Percentiles rank a stretch among this genome's conserved stretches.
These are phyloP conservation scores for Austropuccinia psidii DNA, from an alignment of 1,284 basidiomycete genomes.

Conservation along the genomic window DNA sequence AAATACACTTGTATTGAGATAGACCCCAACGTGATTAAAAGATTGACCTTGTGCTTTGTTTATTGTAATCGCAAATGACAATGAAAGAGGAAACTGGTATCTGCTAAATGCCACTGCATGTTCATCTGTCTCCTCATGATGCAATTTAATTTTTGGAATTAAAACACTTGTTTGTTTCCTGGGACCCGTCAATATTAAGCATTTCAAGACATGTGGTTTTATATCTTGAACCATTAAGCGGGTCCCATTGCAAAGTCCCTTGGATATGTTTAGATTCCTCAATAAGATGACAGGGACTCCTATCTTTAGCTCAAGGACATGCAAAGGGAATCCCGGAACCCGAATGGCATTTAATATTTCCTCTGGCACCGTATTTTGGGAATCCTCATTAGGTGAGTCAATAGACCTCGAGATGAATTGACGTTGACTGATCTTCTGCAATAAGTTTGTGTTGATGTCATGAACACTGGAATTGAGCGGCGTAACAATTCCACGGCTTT, in stretches of 20 bases:
- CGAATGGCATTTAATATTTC: not conserved
- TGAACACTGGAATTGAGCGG: not conserved
- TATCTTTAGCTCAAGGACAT: not conserved
- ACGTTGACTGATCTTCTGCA: too few species aligned
- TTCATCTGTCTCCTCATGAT: not conserved
- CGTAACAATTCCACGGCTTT: not conserved
- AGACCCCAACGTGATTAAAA: not conserved
- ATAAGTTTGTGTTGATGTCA: too few species aligned
- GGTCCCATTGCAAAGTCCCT: conserved; percentile 8
- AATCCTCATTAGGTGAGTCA: not conserved
- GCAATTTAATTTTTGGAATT: not conserved
- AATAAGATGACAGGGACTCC: not conserved
- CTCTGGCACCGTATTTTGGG: not conserved
- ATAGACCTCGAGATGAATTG: not conserved
- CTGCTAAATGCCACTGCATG: not conserved
- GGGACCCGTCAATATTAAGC: not conserved
- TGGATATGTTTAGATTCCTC: not conserved
- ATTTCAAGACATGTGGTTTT: not conserved
- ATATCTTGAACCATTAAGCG: not conserved
- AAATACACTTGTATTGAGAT: not conserved
- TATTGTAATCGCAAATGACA: not conserved
- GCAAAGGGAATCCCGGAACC: not conserved
- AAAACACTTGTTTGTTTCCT: not conserved
- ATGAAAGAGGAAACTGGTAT: not conserved
- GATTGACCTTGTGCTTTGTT: conserved; percentile 16